These are phyloP conservation scores for Pseudogymnoascus sp. DNA, from an alignment of 2,329 filamentous ascomycete species.

Conservation along the genomic window DNA sequence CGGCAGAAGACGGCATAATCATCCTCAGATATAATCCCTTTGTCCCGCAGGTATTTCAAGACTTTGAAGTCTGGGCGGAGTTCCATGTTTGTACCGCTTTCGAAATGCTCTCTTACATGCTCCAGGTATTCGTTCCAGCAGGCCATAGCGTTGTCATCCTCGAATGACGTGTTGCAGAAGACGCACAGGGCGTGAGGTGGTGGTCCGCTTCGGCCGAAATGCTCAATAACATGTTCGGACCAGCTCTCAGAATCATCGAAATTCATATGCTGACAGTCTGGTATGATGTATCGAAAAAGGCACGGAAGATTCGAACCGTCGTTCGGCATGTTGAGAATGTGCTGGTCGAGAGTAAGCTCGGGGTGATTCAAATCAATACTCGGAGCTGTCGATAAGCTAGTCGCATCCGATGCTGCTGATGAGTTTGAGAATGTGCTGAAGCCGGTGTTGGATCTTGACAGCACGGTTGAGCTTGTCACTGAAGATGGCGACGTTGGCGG, in stretches of 20 bases:
- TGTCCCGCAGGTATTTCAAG: constrained; percentile 31
- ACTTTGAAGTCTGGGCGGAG: constrained; percentile 35
- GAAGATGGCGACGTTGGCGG: neutral
- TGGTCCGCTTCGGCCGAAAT: constrained; percentile 29
- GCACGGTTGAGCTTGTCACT: neutral
- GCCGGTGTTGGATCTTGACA: neutral
- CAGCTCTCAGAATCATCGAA: constrained; percentile 38
- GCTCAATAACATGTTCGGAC: constrained; percentile 33
- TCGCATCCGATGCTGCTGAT: neutral
- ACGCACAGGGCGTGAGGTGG: constrained; percentile 37
- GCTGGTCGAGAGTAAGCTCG: neutral
- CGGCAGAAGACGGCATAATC: constrained; percentile 14
- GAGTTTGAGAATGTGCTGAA: neutral
- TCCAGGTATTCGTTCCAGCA: constrained; percentile 35
- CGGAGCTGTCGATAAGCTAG: neutral
- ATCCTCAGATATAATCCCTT: constrained; percentile 26
- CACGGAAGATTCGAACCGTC: constrained; percentile 16
- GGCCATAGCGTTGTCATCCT: constrained; percentile 8
- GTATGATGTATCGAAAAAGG: constrained; percentile 19
- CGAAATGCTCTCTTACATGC: constrained; percentile 41
- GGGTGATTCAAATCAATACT: neutral
- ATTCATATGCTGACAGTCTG: neutral
- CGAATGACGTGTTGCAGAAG: constrained; percentile 38
- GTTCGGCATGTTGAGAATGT: neutral
- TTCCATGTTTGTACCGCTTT: constrained; percentile 18